phyloP scores from a whole-genome alignment of 83 land plant genomes.

The Picea abies region DNA sequence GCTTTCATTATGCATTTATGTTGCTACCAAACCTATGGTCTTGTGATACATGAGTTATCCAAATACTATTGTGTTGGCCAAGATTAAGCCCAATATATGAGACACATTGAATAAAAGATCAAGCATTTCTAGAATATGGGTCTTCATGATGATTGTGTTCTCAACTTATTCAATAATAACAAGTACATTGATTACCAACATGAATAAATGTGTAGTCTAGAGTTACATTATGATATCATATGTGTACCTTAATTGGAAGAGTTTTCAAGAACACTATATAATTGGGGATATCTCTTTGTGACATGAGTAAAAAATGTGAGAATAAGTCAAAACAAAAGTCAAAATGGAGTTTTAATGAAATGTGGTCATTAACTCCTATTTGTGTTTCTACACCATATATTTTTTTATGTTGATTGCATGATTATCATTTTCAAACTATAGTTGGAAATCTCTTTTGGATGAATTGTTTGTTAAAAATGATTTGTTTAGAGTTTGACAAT shows the following conservation, averaged over 20 bases:
- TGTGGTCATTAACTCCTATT: not conserved
- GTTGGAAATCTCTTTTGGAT: too few species aligned
- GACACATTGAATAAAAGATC: slow-evolving; percentile 64
- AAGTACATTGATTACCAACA: not conserved
- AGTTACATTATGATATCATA: not conserved
- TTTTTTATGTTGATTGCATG: too few species aligned
- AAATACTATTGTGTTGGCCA: not conserved
- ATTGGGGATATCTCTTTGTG: not conserved
- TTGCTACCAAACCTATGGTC: too few species aligned
- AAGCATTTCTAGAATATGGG: slow-evolving; percentile 61
- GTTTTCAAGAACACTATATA: not conserved
- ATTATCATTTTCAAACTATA: too few species aligned
- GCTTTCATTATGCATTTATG: too few species aligned
- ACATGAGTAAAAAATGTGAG: slow-evolving; percentile 54
- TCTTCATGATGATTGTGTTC: slow-evolving; percentile 57
- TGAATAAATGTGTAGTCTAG: not conserved
- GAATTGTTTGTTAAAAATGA: too few species aligned
- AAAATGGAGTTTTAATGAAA: slow-evolving; percentile 33
- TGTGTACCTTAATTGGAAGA: not conserved
- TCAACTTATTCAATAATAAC: not conserved
- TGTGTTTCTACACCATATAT: too few species aligned
- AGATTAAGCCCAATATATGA: slow-evolving; percentile 53
- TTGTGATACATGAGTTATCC: too few species aligned
- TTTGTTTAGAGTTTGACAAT: too few species aligned
- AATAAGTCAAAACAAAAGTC: slow-evolving; percentile 67